Evolutionary conservation across 495 filamentous ascomycete genomes (phyloP).

Genomic region (Xylaria flabelliformis): DNA sequence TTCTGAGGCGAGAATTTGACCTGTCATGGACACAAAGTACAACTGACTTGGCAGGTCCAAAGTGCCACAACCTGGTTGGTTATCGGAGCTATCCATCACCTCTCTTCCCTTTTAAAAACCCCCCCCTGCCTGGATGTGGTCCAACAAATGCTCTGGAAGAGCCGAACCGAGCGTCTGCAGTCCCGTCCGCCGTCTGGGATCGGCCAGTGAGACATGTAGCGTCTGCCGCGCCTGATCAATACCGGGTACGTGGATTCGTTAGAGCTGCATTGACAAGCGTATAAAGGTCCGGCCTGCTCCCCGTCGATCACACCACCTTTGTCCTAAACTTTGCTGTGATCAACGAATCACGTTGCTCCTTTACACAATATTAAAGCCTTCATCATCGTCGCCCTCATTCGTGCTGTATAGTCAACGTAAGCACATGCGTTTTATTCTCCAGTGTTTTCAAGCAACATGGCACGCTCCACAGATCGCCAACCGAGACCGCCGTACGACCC

Average conservation of each 20-base stretch:
- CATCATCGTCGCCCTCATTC: background rate
- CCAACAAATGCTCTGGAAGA: slow-evolving; percentile 10
- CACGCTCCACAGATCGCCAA: slow-evolving; percentile 39
- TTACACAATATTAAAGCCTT: background rate
- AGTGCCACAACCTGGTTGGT: slow-evolving; percentile 7
- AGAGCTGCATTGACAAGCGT: slow-evolving; percentile 6
- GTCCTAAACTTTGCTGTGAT: background rate
- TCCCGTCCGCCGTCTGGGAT: slow-evolving; percentile 20
- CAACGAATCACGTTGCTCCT: background rate
- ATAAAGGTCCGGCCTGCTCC: slow-evolving; percentile 18
- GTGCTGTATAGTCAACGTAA: background rate
- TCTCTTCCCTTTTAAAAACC: background rate
- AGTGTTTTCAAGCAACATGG: slow-evolving; percentile 26
- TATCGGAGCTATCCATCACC: slow-evolving; percentile 15
- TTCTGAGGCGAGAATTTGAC: background rate
- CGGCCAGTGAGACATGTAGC: slow-evolving; percentile 19
- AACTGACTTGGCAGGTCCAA: background rate
- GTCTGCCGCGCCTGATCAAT: slow-evolving; percentile 19
- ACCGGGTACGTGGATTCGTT: slow-evolving; percentile 25
- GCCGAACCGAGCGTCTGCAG: slow-evolving; percentile 28
- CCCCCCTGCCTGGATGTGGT: slow-evolving; percentile 20
- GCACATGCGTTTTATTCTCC: background rate
- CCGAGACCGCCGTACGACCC: slow-evolving; percentile 42
- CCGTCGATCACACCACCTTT: slow-evolving; percentile 4
- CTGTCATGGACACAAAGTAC: slow-evolving; percentile 8